Base-by-base conservation (phyloP, 306 rosid genomes). In the Oxytropis ochrocephala region DNA sequence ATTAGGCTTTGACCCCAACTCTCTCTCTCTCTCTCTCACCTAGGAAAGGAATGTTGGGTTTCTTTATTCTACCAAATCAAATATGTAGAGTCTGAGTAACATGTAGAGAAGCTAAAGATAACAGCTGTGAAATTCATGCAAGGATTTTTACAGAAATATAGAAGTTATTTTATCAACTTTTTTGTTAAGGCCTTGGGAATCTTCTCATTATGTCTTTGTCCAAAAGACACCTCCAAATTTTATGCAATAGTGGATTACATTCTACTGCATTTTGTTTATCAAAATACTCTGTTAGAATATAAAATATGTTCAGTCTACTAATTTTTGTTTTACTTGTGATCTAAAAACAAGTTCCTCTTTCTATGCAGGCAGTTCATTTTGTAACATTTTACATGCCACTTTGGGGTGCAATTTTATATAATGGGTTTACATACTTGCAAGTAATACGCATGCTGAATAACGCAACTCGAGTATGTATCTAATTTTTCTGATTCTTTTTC, bases 381-480 rank as follows among this genome's bases (percentile, higher is more conserved):
- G 35, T 94, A 53, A 91, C 97, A 12, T 91, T 94, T 84, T 94
- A 94, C 79, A 8, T 87, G 73, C 99, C 96, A 64, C 95, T 91
- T 39, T 91, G 97, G 97, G 92, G 92, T 74, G 97, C 97, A 55
- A 91, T 91, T 83, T 87, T 94, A 73, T 94, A 89, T 84, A 91
- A 94, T 70, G 97, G 97, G 18, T 80, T 88, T 72, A 88, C 91
- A 0, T 94, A 94, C 81, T 80, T 84, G 62, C 99, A 91, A 85
- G 97, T 91, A 60, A 94, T 91, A 80, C 92, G 99, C 78, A 94
- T 91, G 99, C 79, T 94, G 82, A 91, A 94, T 84, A 94, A 94
- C 78, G 99, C 97, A 43, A 87, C 97, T 77, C 95, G 96, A 6
- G 99, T 91, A 88, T 57, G 97, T 80, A 51, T 59, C 83, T 54